Evolutionary conservation across 2,329 filamentous ascomycete genomes (phyloP).

Genomic region (Calonectria hawksworthii): DNA sequence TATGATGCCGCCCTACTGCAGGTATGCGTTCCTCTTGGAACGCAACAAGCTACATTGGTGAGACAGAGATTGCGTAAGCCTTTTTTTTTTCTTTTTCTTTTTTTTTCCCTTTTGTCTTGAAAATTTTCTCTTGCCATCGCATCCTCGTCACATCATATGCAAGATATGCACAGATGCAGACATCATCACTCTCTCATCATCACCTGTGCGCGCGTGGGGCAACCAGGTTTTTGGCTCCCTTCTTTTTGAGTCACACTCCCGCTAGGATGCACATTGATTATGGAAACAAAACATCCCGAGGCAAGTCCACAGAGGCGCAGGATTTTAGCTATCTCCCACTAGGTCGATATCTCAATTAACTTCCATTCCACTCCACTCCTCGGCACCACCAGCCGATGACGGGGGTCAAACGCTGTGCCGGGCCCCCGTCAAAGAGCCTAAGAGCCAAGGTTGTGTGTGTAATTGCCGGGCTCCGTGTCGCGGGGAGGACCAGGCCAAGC

Average conservation of each 20-base stretch:
- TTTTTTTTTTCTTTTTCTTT: slow-evolving; percentile 2
- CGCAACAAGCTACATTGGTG: slow-evolving; percentile 2
- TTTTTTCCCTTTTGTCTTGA: not conserved
- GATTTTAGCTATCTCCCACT: slow-evolving; percentile 5
- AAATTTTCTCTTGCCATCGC: not conserved
- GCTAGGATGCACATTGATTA: not conserved
- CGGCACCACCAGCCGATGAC: not conserved
- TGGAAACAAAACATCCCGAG: not conserved
- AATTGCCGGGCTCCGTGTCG: not conserved
- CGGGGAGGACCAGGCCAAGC: not conserved
- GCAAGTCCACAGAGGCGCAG: not conserved
- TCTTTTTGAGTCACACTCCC: not conserved
- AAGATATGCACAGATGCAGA: not conserved
- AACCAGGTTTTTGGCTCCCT: not conserved
- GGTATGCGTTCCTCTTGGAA: slow-evolving; percentile 18
- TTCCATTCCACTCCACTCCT: not conserved
- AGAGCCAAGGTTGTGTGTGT: not conserved
- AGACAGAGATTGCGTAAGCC: slow-evolving; percentile 22
- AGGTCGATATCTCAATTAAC: not conserved
- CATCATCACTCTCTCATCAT: not conserved
- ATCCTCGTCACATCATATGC: not conserved
- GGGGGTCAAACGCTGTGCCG: not conserved
- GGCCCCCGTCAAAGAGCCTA: not conserved
- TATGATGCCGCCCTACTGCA: not conserved
- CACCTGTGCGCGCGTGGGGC: too few relatives aligned